These are phyloP conservation scores for Raddia distichophylla DNA, from an alignment of 176 grass and related monocot genomes.

Conservation along the genomic window DNA sequence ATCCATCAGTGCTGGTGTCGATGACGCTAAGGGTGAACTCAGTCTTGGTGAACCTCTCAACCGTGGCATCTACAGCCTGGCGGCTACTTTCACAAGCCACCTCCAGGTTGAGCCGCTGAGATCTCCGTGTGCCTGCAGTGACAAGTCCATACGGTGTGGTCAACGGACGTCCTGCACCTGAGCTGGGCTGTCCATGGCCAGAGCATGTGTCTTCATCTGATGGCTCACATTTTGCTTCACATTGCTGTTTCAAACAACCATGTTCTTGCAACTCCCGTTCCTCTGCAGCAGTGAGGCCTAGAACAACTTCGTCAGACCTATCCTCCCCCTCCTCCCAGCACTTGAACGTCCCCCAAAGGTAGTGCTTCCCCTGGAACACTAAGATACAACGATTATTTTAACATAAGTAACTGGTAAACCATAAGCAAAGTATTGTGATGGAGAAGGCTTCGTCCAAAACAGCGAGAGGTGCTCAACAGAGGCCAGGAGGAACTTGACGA, in stretches of 20 bases:
- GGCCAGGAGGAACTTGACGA: too few species aligned
- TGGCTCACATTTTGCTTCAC: constrained; percentile 8
- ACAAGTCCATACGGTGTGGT: too few species aligned
- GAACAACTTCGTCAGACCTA: constrained; percentile 12
- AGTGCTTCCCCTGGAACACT: constrained; percentile 61
- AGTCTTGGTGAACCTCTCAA: constrained; percentile 44
- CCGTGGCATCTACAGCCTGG: constrained; percentile 2
- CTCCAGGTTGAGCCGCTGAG: too few species aligned
- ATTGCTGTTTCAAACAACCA: constrained; percentile 11
- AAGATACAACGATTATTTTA: constrained; percentile 23
- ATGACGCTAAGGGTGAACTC: constrained; percentile 69
- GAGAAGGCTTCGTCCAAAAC: constrained; percentile 6
- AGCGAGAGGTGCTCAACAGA: too few species aligned
- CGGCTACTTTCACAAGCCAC: too few species aligned
- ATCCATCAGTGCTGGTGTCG: constrained; percentile 73
- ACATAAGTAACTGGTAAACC: constrained; percentile 20
- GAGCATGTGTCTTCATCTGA: too few species aligned
- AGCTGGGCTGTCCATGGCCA: too few species aligned
- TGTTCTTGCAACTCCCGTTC: constrained; percentile 35
- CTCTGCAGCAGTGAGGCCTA: not conserved
- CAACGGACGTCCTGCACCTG: too few species aligned
- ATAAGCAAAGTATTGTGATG: constrained; percentile 15
- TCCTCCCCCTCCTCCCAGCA: constrained; percentile 11
- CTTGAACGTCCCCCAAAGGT: constrained; percentile 63
- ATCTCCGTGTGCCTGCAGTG: too few species aligned